Evolutionary conservation across 495 filamentous ascomycete genomes (phyloP), one percentile per base, ranked within the genome.

Genomic region (Hyaloscypha variabilis): DNA sequence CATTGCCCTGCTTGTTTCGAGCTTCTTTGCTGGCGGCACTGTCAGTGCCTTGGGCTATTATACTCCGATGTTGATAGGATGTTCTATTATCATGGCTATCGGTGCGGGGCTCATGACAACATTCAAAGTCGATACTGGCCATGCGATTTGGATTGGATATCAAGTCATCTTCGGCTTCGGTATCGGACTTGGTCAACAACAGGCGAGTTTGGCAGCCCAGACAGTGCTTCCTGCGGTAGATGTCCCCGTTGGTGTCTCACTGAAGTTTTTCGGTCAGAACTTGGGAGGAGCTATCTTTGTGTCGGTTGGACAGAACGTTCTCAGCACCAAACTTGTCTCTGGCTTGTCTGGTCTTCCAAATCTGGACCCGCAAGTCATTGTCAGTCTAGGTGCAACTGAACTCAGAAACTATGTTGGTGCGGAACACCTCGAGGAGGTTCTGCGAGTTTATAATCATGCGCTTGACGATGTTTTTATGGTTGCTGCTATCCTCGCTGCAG

Each of bases 81-180:
- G 80, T 10, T 69, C 79, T 0, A 67, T 82, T 13, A 60, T 92
- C 53, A 82, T 82, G 69, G 73, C 83, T n/a, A 75, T 86, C 8
- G 90, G 86, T 1, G 75, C 84, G 10, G 90, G 89, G 1, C 73
- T 92, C 19, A 71, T 92, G 29, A 85, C 84, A 0, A 87, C 87
- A 1, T 80, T 90, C 57, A 77, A 78, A 24, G 52, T 78, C 0
- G 72, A 83, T 62, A 85, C 87, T 2, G 71, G 72, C 29, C 77
- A 78, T 25, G 63, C 77, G 8, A 76, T 81, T 24, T 92, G 89
- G 89, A 86, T 89, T 57, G 88, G 88, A 8, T 91, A 87, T 69
- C 85, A 90, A 71, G 80, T 90, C 60, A 65, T 93, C 19, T 82
- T 81, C 53, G 91, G 91, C 46, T 79, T 89, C 8, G 91, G 90